These are phyloP conservation scores for Rubia peregrina DNA, from an alignment of 305 asterid genomes.

Conservation along the genomic window DNA sequence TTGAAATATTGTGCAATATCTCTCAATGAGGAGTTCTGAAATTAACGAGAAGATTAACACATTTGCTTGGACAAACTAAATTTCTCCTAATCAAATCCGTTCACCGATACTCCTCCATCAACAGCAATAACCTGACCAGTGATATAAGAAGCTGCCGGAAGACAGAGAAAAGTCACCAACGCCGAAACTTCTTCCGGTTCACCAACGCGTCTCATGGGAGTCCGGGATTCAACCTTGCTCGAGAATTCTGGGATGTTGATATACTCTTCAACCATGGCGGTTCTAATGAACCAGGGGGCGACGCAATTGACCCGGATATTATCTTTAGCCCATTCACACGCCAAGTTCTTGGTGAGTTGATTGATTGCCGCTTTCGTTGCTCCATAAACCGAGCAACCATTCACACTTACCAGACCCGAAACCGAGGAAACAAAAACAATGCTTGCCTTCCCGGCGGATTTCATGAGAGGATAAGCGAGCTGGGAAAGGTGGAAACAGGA, in stretches of 20 bases:
- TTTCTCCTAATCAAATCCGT: constrained; percentile 11
- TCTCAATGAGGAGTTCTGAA: too few species aligned
- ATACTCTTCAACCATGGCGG: not conserved
- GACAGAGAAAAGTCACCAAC: constrained; percentile 1
- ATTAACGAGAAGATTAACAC: too few species aligned
- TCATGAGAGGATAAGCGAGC: constrained; percentile 24
- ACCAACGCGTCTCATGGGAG: constrained; percentile 10
- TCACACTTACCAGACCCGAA: not conserved
- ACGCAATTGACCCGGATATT: constrained; percentile 8
- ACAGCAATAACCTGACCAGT: constrained; percentile 12
- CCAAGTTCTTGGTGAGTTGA: constrained; percentile 8
- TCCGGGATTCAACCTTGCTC: constrained; percentile 3
- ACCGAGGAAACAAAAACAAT: constrained; percentile 4
- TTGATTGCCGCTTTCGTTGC: not conserved
- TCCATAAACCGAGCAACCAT: not conserved
- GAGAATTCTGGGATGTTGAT: not conserved
- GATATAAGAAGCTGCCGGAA: constrained; percentile 2
- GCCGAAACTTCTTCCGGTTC: constrained; percentile 13
- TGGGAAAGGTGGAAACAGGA: constrained; percentile 21
- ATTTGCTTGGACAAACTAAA: too few species aligned
- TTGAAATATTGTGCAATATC: too few species aligned
- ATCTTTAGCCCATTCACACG: constrained; percentile 12
- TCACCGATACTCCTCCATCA: constrained; percentile 9
- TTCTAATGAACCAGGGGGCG: not conserved
- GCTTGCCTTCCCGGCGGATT: not conserved